Evolutionary conservation across 2,329 filamentous ascomycete species (phyloP).

Genomic region (Fusarium graminum): DNA sequence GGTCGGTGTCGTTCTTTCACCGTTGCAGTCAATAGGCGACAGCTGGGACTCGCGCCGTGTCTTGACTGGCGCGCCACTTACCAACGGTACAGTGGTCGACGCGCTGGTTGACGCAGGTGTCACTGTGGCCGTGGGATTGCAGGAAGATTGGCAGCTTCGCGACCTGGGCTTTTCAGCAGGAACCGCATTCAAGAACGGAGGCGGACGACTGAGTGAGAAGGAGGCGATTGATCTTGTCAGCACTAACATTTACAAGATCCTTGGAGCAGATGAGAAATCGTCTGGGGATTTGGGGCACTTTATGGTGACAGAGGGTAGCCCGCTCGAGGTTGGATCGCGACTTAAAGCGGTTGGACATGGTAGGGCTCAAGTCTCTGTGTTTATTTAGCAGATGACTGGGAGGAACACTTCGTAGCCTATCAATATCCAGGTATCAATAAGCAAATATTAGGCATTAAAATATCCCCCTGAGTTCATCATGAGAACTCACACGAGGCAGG

Average conservation of each 20-base stretch:
- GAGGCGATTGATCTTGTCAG: constrained; percentile 70
- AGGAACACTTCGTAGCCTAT: neutral
- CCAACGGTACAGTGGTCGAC: constrained; percentile 73
- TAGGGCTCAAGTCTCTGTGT: constrained; percentile 38
- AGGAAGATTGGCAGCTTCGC: constrained; percentile 72
- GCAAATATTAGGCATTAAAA: neutral
- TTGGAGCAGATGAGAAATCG: constrained; percentile 60
- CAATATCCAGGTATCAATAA: neutral
- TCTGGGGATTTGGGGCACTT: constrained; percentile 61
- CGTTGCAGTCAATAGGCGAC: constrained; percentile 66
- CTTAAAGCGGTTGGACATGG: constrained; percentile 40
- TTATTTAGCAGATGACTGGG: neutral
- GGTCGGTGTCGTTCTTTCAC: constrained; percentile 71
- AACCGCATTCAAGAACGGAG: constrained; percentile 68
- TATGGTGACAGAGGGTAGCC: constrained; percentile 73
- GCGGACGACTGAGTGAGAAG: constrained; percentile 65
- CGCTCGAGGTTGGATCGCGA: constrained; percentile 66
- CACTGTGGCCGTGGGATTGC: constrained; percentile 67
- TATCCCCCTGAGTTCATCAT: constrained; percentile 1
- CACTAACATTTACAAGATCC: constrained; percentile 67
- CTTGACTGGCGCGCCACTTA: constrained; percentile 73
- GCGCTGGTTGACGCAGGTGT: constrained; percentile 70
- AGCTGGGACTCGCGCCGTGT: constrained; percentile 73
- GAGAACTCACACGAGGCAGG: neutral
- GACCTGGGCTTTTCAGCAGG: constrained; percentile 72